phyloP scores from a whole-genome alignment of 2,329 filamentous ascomycete species.

The Aspergillus calidoustus region DNA sequence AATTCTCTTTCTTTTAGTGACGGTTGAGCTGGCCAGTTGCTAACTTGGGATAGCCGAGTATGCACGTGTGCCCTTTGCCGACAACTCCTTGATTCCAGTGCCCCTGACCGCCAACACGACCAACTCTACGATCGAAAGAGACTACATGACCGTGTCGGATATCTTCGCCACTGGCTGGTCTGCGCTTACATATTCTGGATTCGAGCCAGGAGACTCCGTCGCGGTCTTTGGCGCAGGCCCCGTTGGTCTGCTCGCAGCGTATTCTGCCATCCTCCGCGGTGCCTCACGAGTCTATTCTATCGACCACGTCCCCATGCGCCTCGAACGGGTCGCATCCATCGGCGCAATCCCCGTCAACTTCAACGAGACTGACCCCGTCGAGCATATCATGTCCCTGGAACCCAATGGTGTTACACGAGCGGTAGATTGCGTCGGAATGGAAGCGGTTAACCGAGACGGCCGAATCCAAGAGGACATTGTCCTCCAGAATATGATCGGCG shows the following conservation, averaged over 20 bases:
- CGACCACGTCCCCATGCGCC: constrained; percentile 64
- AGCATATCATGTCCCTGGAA: constrained; percentile 64
- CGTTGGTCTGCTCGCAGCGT: constrained; percentile 69
- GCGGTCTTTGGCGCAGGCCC: constrained; percentile 69
- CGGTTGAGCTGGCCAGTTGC: neutral
- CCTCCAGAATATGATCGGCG: too few species aligned
- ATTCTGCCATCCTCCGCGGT: constrained; percentile 64
- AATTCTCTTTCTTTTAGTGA: neutral
- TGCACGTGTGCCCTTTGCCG: constrained; percentile 24
- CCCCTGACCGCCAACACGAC: constrained; percentile 11
- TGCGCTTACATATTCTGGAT: constrained; percentile 53
- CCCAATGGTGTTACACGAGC: constrained; percentile 62
- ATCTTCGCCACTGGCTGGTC: constrained; percentile 37
- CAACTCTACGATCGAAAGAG: constrained; percentile 14
- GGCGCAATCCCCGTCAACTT: constrained; percentile 67
- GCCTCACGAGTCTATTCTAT: constrained; percentile 66
- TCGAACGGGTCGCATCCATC: constrained; percentile 64
- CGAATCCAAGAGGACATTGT: too few species aligned
- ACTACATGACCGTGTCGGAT: constrained; percentile 17
- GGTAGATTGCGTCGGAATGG: constrained; percentile 69
- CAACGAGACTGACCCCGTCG: constrained; percentile 58
- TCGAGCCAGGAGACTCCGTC: constrained; percentile 64
- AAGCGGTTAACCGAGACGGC: constrained; percentile 53
- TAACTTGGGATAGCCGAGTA: constrained; percentile 25
- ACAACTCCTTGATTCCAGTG: constrained; percentile 20